Evolutionary conservation across 2,329 filamentous ascomycete species (phyloP).

Genomic region (Neonectria neomacrospora): DNA sequence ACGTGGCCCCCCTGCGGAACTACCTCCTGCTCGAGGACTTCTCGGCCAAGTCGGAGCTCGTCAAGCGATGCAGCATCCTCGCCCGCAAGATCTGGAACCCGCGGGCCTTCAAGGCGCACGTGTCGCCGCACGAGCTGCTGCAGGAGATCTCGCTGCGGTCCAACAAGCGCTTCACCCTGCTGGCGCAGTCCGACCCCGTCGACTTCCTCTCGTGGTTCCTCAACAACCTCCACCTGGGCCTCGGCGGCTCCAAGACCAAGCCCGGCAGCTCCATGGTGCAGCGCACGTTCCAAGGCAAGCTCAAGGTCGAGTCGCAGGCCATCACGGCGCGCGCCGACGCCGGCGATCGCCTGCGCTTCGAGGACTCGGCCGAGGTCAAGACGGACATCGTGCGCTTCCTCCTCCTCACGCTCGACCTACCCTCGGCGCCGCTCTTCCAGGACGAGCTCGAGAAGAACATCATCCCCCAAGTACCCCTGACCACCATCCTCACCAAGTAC

Average conservation of each 20-base stretch:
- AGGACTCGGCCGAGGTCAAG: constrained; percentile 86
- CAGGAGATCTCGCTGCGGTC: constrained; percentile 93
- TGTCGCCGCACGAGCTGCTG: constrained; percentile 95
- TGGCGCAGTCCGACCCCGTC: constrained; percentile 91
- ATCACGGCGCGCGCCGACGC: constrained; percentile 92
- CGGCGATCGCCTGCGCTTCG: constrained; percentile 88
- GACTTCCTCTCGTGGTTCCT: constrained; percentile 98
- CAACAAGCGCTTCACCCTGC: constrained; percentile 91
- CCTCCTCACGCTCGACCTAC: constrained; percentile 92
- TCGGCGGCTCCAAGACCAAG: constrained; percentile 90
- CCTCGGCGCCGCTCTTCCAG: constrained; percentile 92
- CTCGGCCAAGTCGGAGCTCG: constrained; percentile 77
- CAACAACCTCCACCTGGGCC: constrained; percentile 90
- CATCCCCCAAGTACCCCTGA: constrained; percentile 90
- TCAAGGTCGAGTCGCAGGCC: constrained; percentile 92
- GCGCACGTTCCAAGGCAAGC: constrained; percentile 89
- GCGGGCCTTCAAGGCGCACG: constrained; percentile 93
- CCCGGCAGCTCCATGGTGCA: constrained; percentile 89
- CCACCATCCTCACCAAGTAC: constrained; percentile 88
- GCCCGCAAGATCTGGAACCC: constrained; percentile 99
- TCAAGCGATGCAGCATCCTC: constrained; percentile 86
- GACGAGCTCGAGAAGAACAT: constrained; percentile 95
- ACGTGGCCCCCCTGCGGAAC: constrained; percentile 89
- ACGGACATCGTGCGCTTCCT: constrained; percentile 83
- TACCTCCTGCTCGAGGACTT: constrained; percentile 92